A percentile compares a stretch with the other conserved stretches of the same genome.
These are phyloP conservation scores for Chlorella sp. DNA, from an alignment of 139 green algal genomes.

Conservation along the genomic window DNA sequence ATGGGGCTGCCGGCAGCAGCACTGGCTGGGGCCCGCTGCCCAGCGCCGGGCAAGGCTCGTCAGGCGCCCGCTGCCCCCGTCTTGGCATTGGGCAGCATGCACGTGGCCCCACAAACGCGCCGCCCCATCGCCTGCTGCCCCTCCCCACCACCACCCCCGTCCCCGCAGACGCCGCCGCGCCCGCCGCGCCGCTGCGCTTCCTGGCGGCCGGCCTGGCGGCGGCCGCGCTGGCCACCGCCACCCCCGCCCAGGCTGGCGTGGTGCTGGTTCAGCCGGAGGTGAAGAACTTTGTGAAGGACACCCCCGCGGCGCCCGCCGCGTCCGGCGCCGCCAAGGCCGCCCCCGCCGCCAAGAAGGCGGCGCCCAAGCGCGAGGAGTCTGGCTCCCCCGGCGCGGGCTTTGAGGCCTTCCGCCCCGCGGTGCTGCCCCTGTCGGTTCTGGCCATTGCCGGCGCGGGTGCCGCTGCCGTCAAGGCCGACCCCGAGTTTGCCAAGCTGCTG, in stretches of 20 bases:
- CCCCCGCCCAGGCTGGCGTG: constrained; percentile 38
- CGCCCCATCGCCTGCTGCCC: background rate
- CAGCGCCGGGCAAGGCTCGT: no score
- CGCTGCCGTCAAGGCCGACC: constrained; percentile 24
- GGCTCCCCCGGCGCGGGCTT: constrained; percentile 19
- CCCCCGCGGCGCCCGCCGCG: background rate
- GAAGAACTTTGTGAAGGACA: constrained; percentile 53
- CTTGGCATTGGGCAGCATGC: no score
- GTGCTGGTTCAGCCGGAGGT: constrained; percentile 45
- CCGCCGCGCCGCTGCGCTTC: constrained; percentile 25
- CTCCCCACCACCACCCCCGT: background rate
- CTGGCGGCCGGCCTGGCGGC: constrained; percentile 30
- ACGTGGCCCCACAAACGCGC: no score
- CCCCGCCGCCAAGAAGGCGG: constrained; percentile 46
- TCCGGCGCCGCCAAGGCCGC: background rate
- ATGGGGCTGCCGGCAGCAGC: no score
- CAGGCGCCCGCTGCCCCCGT: no score
- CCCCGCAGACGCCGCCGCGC: background rate
- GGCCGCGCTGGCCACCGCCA: background rate
- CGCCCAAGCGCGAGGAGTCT: constrained; percentile 47
- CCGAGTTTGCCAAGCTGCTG: constrained; percentile 37
- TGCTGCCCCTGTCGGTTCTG: constrained; percentile 35
- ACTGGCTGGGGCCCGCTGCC: no score
- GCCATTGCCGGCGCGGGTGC: constrained; percentile 16
- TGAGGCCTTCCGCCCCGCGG: constrained; percentile 25